Conservation (phyloP, 2,329 filamentous ascomycete species). For the Dryadomyces quercivorus region DNA sequence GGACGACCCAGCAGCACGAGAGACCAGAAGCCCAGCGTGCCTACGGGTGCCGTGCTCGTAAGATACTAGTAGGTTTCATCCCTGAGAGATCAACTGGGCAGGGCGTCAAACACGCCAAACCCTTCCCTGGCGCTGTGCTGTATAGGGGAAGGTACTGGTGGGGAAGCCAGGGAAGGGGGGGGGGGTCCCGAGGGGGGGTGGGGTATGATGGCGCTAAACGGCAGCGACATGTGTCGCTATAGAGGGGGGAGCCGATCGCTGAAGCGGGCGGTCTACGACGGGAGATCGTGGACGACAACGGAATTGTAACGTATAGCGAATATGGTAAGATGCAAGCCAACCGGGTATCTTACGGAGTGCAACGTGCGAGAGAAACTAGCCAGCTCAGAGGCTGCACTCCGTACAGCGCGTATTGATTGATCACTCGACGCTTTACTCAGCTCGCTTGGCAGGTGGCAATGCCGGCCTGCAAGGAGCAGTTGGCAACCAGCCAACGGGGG, state of each 20-base stretch:
- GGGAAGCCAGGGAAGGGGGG: neutral
- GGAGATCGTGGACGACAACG: too few species aligned
- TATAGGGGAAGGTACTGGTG: neutral
- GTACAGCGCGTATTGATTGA: too few species aligned
- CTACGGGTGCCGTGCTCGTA: neutral
- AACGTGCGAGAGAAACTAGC: too few species aligned
- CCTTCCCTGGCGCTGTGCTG: neutral
- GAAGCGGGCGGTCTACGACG: neutral
- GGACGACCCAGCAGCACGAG: neutral
- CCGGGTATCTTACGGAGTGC: too few species aligned
- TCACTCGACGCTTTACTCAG: neutral
- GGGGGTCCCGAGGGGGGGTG: neutral
- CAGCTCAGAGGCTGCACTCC: too few species aligned
- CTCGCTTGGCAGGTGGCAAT: neutral
- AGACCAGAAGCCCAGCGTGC: neutral
- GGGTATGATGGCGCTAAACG: constrained; percentile 1
- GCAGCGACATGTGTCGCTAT: neutral
- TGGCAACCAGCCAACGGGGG: neutral
- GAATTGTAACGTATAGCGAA: too few species aligned
- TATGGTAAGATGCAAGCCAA: too few species aligned
- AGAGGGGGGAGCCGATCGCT: neutral
- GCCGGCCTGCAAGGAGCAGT: neutral
- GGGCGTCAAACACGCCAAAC: constrained; percentile 2
- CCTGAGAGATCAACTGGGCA: constrained; percentile 1
- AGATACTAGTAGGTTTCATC: constrained; percentile 5